phyloP scores from a whole-genome alignment of 495 filamentous ascomycete genomes.

The Hypomontagnella monticulosa region DNA sequence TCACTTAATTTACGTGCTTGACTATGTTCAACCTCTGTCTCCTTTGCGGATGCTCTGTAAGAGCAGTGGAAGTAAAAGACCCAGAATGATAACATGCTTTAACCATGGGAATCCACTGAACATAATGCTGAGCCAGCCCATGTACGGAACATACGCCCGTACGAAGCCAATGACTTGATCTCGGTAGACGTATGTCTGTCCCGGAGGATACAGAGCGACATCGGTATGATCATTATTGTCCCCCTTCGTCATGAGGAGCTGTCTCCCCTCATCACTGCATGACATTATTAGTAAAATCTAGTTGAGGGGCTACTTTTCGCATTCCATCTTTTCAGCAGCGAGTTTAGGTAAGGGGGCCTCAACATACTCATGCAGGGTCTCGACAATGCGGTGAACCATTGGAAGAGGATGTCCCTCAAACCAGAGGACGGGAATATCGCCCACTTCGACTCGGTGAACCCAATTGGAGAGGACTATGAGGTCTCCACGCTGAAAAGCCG shows the following conservation, averaged over 20 bases:
- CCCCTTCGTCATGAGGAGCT: not conserved
- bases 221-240: not conserved
- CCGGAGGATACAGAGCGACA: not conserved
- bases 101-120: not conserved
- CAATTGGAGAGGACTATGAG: not conserved
- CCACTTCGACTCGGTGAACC: not conserved
- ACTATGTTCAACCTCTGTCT: not conserved
- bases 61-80: not conserved
- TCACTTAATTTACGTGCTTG: not conserved
- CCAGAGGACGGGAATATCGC: constrained; percentile 2
- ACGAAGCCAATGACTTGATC: not conserved
- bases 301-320: not conserved
- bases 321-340: not conserved
- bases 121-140: not conserved
- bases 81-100: not conserved
- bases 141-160: not conserved
- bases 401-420: not conserved
- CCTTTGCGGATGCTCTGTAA: not conserved
- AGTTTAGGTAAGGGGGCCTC: not conserved
- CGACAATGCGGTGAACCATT: not conserved
- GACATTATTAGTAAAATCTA: not conserved
- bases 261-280: not conserved
- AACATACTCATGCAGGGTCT: not conserved
- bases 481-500: not conserved
- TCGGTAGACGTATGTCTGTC: not conserved